Conservation (phyloP, 192 early-diverging fungal species). For the Coemansia sp. region DNA sequence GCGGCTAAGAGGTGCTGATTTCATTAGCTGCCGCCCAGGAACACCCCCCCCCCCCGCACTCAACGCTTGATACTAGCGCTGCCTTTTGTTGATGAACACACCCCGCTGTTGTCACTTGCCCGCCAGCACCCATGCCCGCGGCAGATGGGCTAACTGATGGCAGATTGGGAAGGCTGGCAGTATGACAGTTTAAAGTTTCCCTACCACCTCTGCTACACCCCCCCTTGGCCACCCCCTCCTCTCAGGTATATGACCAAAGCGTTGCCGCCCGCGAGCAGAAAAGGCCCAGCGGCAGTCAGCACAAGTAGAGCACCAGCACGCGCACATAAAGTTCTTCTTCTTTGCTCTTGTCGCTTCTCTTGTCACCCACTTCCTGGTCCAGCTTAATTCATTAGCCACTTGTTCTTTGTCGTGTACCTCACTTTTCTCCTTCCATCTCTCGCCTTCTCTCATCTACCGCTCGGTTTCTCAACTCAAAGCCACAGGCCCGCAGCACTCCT, state of each 20-base stretch:
- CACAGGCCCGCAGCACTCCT: neutral
- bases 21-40: slow-evolving; percentile 3
- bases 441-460: neutral
- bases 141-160: slow-evolving; percentile 2
- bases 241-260: slow-evolving; percentile 10
- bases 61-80: neutral
- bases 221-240: slow-evolving; percentile 4
- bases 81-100: neutral
- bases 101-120: neutral
- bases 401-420: neutral
- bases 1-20: slow-evolving; percentile 8
- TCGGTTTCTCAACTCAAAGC: neutral
- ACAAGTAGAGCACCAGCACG: slow-evolving; percentile 2
- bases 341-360: neutral
- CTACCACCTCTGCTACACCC: slow-evolving; percentile 5
- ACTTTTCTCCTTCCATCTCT: neutral
- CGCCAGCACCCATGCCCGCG: neutral
- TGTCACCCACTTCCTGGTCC: neutral
- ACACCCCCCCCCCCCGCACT: neutral
- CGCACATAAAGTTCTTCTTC: neutral
- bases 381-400: slow-evolving; percentile 11
- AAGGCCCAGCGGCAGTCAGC: neutral
- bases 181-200: slow-evolving; percentile 19
- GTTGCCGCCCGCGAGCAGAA: slow-evolving; percentile 2
- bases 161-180: neutral